Evolutionary conservation across 495 filamentous ascomycete genomes (phyloP).

Genomic region (Tuber magnatum): DNA sequence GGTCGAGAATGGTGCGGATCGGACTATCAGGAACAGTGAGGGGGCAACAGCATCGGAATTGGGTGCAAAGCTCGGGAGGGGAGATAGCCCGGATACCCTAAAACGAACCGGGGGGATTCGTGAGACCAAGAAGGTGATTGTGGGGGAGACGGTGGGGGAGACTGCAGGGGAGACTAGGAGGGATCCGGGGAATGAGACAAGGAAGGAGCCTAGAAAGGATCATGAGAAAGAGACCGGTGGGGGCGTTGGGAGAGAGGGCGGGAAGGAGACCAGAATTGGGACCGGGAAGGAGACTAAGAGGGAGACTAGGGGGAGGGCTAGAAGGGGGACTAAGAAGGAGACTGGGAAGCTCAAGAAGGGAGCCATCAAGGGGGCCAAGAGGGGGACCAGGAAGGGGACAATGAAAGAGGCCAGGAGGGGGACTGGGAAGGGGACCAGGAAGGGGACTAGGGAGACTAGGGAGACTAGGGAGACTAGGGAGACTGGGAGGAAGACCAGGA

Average conservation of each 20-base stretch:
- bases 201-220: slow-evolving; percentile 10
- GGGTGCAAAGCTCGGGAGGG: slow-evolving; percentile 64
- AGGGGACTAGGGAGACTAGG: too few species aligned
- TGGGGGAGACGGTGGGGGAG: slow-evolving; percentile 54
- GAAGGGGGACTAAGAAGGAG: background rate
- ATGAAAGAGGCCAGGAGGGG: too few species aligned
- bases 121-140: slow-evolving; percentile 66
- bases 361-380: rapidly evolving
- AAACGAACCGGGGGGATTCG: background rate
- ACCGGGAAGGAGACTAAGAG: too few species aligned
- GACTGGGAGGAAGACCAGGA: background rate
- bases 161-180: slow-evolving; percentile 43
- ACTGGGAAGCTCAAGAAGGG: too few species aligned
- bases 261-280: background rate
- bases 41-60: slow-evolving; percentile 46
- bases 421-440: too few species aligned
- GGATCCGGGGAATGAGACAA: background rate
- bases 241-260: background rate
- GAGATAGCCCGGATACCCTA: slow-evolving; percentile 51
- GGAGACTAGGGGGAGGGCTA: background rate
- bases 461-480: too few species aligned
- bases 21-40: background rate
- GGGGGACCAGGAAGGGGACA: too few species aligned
- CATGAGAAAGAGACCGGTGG: too few species aligned
- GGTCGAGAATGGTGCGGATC: background rate